These are phyloP conservation scores for Gamarada debralockiae DNA, from an alignment of 495 filamentous ascomycete genomes.

Conservation along the genomic window DNA sequence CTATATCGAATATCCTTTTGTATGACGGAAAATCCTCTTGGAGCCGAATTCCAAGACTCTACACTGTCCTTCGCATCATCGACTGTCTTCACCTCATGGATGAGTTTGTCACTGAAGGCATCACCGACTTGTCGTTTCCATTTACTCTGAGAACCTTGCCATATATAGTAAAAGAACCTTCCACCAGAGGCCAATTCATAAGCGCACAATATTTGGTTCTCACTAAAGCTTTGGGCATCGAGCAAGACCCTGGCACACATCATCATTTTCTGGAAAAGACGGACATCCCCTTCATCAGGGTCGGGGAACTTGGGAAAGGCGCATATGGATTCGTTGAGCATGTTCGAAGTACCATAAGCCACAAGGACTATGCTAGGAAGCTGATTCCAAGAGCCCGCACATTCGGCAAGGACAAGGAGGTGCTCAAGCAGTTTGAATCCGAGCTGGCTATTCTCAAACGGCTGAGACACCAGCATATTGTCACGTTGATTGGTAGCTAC, in stretches of 20 bases:
- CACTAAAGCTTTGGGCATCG: background rate
- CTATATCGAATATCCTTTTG: too few relatives aligned
- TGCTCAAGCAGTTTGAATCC: background rate
- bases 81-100: background rate
- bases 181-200: background rate
- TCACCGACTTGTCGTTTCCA: background rate
- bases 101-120: background rate
- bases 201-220: background rate
- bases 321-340: background rate
- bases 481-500: constrained; percentile 16
- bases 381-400: background rate
- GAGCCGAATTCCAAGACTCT: background rate
- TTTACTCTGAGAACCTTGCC: background rate
- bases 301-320: background rate
- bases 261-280: background rate
- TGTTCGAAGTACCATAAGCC: background rate
- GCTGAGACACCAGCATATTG: background rate
- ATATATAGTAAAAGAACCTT: background rate
- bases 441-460: background rate
- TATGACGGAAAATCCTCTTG: too few relatives aligned
- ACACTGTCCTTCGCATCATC: background rate
- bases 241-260: background rate
- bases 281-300: background rate
- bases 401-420: background rate
- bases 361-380: background rate